Conservation (phyloP, 2,329 filamentous ascomycete genomes). For the Stemphylium beticola region DNA sequence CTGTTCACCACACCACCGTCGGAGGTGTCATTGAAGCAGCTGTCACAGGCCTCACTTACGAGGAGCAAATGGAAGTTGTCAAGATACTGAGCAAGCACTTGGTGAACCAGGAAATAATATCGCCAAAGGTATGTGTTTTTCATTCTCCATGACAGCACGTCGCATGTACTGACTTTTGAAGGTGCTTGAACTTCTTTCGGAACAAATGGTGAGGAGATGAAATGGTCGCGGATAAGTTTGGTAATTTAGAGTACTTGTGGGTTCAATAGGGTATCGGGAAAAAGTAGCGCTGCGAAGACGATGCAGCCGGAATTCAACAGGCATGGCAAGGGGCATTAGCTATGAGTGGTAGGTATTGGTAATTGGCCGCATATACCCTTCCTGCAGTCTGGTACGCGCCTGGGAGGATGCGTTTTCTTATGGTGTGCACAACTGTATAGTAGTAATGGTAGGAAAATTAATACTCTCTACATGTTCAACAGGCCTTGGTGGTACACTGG, state of each 20-base stretch:
- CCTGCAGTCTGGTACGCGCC: not conserved
- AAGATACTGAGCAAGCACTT: slow-evolving; percentile 67
- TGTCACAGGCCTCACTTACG: slow-evolving; percentile 83
- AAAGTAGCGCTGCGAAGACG: not conserved
- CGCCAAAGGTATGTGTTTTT: slow-evolving; percentile 55
- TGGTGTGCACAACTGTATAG: not conserved
- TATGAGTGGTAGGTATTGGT: slow-evolving; percentile 4
- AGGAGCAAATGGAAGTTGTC: slow-evolving; percentile 86
- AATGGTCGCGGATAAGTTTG: not conserved
- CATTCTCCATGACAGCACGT: no score
- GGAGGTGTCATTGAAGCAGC: slow-evolving; percentile 89
- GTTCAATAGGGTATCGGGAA: not conserved
- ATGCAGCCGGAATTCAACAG: slow-evolving; percentile 7
- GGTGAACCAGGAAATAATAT: slow-evolving; percentile 66
- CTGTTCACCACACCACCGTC: slow-evolving; percentile 81
- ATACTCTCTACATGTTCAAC: not conserved
- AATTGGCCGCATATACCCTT: slow-evolving; percentile 18
- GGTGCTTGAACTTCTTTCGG: slow-evolving; percentile 36
- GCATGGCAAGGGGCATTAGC: not conserved
- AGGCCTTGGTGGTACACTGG: not conserved
- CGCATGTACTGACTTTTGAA: slow-evolving; percentile 11
- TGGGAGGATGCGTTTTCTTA: not conserved
- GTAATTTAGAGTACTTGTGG: slow-evolving; percentile 1
- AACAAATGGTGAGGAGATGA: slow-evolving; percentile 33
- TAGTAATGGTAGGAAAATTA: not conserved